phyloP scores from a whole-genome alignment of 2,329 filamentous ascomycete genomes.

The Paecilomyces sp. region DNA sequence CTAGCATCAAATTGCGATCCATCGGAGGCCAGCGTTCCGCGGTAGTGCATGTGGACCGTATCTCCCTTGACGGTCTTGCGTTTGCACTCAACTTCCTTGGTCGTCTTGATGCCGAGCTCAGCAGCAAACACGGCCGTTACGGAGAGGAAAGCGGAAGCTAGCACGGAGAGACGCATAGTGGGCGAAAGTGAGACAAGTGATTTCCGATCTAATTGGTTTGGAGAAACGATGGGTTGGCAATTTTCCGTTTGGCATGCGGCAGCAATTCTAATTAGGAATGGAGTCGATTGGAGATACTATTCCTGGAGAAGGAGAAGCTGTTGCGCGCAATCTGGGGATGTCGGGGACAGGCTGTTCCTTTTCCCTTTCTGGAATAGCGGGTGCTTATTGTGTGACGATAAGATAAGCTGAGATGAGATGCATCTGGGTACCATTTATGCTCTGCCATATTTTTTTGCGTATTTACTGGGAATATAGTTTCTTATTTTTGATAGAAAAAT shows the following conservation, averaged over 20 bases:
- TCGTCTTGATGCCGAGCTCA: constrained; percentile 68
- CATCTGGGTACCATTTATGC: neutral
- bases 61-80: constrained; percentile 73
- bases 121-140: constrained; percentile 44
- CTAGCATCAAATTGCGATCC: constrained; percentile 78
- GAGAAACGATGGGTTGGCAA: neutral
- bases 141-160: constrained; percentile 34
- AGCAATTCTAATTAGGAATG: neutral
- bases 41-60: constrained; percentile 79
- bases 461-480: neutral
- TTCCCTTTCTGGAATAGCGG: neutral
- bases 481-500: too few relatives aligned
- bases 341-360: neutral
- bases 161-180: constrained; percentile 39
- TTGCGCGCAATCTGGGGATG: neutral
- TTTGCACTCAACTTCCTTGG: constrained; percentile 65
- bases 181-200: neutral
- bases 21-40: constrained; percentile 65
- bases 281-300: neutral
- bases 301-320: neutral
- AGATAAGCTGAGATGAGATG: neutral
- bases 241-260: neutral
- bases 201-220: neutral
- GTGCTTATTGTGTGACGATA: neutral
- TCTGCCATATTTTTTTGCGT: neutral